Base-by-base conservation (phyloP, 345 rosid genomes). In the Barbarea vulgaris region DNA sequence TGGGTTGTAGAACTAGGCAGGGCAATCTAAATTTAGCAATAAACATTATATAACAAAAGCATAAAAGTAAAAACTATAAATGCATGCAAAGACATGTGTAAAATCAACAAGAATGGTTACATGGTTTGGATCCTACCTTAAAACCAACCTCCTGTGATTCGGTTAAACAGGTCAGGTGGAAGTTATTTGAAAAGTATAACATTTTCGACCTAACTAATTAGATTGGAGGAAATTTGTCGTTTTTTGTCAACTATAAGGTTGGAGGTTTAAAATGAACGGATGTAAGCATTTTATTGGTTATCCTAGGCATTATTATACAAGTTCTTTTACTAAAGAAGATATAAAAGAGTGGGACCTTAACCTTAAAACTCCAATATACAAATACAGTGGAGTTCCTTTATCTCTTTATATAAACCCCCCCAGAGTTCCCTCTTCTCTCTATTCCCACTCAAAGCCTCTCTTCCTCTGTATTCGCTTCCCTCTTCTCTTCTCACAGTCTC, bases 341-440 rank as follows among this genome's bases (percentile, higher is more conserved):
- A 28, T 14, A 48, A 27, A 41, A 22, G 25, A 21, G 65, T 76
- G 75, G 70, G 80, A 53, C 80, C 75, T 21, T 42, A 76, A 62
- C 80, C 57, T 53, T 53, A 76, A 69, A 76, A 52, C 27, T 34
- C 64, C 70, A 63, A 62, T 14, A 53, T 31, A 69, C 59, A 53
- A 61, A 63, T 33, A 76, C 39, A 15, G 46, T 34, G 30, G 28
- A 41, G 74, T 10, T 44, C 67, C 48, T 33, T 44, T 17, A 59
- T 24, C 28, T 76, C 60, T 64, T 65, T 69, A 77, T 70, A 77
- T 71, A 77, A 64, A 71, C 72, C 34, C 72, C 72, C 51, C 57
- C 50, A 25, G 53, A 41, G 22, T 56, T 65, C 39, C 37, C 1
- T 64, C 67, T 48, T 30, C 39, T 70, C 72, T 22, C 39, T 52